These are phyloP conservation scores for Silene conica DNA, from an alignment of 148 eudicot genomes.

Conservation along the genomic window DNA sequence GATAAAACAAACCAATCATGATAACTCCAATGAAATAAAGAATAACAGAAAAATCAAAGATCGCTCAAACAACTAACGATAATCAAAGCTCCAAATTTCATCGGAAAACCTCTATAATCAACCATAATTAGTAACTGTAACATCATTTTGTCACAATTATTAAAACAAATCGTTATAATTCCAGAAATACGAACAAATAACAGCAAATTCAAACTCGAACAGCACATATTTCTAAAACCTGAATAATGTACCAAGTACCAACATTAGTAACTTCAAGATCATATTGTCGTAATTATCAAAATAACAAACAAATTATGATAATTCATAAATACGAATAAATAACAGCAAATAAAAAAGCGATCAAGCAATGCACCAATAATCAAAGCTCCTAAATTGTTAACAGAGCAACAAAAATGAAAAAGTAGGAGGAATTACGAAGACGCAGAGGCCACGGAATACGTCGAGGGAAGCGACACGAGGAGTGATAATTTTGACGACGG, in stretches of 20 bases:
- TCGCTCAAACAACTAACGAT: too few species aligned
- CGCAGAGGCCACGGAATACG: conserved; percentile 68
- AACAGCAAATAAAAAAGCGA: not conserved
- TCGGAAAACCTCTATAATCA: not conserved
- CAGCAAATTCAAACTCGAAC: conserved; percentile 39
- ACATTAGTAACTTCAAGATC: conserved; percentile 56
- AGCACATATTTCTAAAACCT: conserved; percentile 3
- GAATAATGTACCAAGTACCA: conserved; percentile 62
- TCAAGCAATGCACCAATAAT: not conserved
- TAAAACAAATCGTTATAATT: not conserved
- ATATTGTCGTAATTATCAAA: not conserved
- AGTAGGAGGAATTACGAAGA: conserved; percentile 27
- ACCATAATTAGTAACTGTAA: conserved; percentile 19
- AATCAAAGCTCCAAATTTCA: not conserved
- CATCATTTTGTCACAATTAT: not conserved
- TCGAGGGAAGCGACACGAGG: conserved; percentile 64
- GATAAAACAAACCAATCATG: too few species aligned
- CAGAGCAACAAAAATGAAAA: too few species aligned
- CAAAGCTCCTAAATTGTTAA: not conserved
- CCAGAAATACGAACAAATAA: not conserved
- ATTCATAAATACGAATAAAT: not conserved
- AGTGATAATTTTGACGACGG: conserved; percentile 20
- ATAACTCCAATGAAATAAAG: too few species aligned
- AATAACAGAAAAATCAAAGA: too few species aligned
- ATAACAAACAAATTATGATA: not conserved